Conservation (phyloP, 176 grass and related monocot species). For the Eragrostis curvula region DNA sequence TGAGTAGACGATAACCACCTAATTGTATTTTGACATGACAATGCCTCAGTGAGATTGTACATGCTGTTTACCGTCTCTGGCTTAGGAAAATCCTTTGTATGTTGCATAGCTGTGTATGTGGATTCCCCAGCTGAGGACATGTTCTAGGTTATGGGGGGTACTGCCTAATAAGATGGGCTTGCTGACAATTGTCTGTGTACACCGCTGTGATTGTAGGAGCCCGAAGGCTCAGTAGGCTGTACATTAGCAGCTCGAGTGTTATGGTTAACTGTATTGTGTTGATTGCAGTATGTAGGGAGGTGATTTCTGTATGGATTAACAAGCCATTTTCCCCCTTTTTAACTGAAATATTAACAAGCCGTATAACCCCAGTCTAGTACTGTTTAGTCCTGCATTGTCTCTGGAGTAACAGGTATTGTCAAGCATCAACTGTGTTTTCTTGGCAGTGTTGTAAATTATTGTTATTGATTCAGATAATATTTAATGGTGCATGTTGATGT, state of each 20-base stretch:
- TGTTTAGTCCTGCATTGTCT: constrained; percentile 26
- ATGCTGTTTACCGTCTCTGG: constrained; percentile 34
- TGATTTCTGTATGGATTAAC: constrained; percentile 30
- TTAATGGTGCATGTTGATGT: neutral
- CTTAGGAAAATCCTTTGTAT: constrained; percentile 34
- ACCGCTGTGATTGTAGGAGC: constrained; percentile 25
- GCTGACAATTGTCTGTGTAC: constrained; percentile 30
- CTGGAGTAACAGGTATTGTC: constrained; percentile 27
- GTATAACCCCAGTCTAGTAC: neutral
- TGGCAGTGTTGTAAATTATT: constrained; percentile 7
- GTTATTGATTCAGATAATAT: neutral
- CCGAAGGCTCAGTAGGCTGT: constrained; percentile 40
- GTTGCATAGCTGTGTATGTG: constrained; percentile 32
- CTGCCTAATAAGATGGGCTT: constrained; percentile 31
- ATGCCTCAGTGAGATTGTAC: constrained; percentile 42
- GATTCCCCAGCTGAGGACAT: constrained; percentile 20
- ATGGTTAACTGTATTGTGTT: constrained; percentile 25
- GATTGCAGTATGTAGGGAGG: constrained; percentile 41
- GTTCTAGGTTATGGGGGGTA: constrained; percentile 39
- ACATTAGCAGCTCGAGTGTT: constrained; percentile 49
- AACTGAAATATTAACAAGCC: constrained; percentile 28
- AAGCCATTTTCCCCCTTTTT: neutral
- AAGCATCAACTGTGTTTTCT: neutral
- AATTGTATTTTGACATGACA: constrained; percentile 50
- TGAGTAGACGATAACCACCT: constrained; percentile 42